Base-by-base conservation (phyloP, 2,329 filamentous ascomycete genomes). In the Alternaria panax region DNA sequence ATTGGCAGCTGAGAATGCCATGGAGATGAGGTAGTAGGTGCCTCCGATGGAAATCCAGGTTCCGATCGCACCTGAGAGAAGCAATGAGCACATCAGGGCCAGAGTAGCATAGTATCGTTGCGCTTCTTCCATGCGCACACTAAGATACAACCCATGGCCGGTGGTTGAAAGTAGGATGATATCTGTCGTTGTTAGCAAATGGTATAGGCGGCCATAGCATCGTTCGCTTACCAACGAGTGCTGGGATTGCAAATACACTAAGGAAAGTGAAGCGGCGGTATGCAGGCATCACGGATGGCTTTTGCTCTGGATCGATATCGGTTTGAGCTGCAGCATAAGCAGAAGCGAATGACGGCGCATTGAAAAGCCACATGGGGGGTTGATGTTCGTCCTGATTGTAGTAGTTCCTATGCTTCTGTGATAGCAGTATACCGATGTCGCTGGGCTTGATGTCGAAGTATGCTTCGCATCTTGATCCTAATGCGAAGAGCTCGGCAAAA, bases 21-120 rank as follows among this genome's bases (percentile, higher is more conserved):
- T 84, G 0, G 82, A 84, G 40, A 83, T 80, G 6, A 88, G 80
- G 63, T 89, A 89, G 72, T 88, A 89, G 30, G 85, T 86, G 2
- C 87, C 87, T 27, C 85, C 85, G 56, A 85, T 86, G 7, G 85
- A 85, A 40, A 88, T 87, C 86, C 86, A 88, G 7, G 86, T 87
- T 24, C 86, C 86, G 46, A 88, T 84, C 6, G 84, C 87, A 40
- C 86, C 86, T 7, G 85, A 87, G 24, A 88, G 77, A 12, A 89
- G 74, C 7, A 88, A 78, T 2, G 86, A 84, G 12, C 86, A 83
- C 79, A 89, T 83, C 40, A 89, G 73, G 2, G 85, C 87, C 51
- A 83, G 81, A 1, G 86, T 87, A 2, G 86, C 86, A 64, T 82
- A 83, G 28, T 83, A 78, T 59, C 84, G 80, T 30, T 84, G 78